Base-by-base conservation (phyloP, 257 asterid species). In the Sherardia arvensis region DNA sequence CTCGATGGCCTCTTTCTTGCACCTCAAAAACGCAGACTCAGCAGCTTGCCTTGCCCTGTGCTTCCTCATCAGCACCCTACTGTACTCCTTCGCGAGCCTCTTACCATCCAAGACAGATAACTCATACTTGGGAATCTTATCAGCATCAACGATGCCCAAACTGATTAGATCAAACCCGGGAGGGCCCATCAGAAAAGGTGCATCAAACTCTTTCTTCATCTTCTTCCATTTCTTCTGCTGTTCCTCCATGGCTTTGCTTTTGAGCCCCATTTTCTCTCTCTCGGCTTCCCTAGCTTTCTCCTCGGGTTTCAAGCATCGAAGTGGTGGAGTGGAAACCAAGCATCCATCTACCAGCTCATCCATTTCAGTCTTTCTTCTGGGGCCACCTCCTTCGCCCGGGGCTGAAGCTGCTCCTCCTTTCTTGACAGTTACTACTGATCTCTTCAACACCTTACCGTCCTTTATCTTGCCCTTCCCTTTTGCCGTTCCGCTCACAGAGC, bases 1-100 rank as follows among this genome's bases (percentile, higher is more conserved):
- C 74, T 84, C 91, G 28, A 87, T 87, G 0, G 97, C 94, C 71
- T 89, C 97, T 78, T 87, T 92, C 77, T 85, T 89, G 59, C 79
- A 73, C 64, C 74, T 71, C 80, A 92, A 58, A 36, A 92, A 76
- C 1, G 80, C 73, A 18, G 96, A 45, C 74, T 85, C 96, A 0
- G 96, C 93, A 9, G 93, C 93, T 71, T 79, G 97, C 63, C 95
- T 82, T 7, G 84, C 89, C 73, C 99, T 78, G 67, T 89, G 97
- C 79, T 79, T 85, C 85, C 94, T 77, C 99, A 92, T 92, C 73
- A 92, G 53, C 45, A 87, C 82, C 78, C 95, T 78, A 65, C 96
- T 87, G 14, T 89, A 87, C 79, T 87, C 97, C 82, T 89, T 92
- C 0, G 96, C 97, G 40, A 92, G 82, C 84, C 76, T 61, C 49